Evolutionary conservation across 2,329 filamentous ascomycete species (phyloP).

Genomic region (Apiospora sp.): DNA sequence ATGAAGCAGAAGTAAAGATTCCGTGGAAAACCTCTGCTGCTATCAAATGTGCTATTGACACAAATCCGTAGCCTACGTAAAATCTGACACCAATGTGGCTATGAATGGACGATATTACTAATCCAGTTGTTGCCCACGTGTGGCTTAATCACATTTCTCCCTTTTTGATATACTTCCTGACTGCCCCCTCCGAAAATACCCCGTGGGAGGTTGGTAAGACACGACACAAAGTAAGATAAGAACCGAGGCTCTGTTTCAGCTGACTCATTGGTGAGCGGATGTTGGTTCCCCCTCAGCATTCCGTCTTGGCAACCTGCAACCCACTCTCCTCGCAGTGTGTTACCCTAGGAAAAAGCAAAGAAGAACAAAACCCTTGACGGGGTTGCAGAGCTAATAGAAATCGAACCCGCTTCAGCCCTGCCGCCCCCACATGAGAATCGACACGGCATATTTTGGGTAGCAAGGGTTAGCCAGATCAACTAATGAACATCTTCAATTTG

Average conservation of each 20-base stretch:
- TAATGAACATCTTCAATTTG: background rate
- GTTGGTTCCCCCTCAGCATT: background rate
- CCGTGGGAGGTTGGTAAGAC: background rate
- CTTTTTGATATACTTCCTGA: background rate
- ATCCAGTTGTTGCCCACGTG: too few relatives aligned
- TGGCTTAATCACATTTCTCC: too few relatives aligned
- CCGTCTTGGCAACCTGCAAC: background rate
- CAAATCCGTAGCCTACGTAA: too few relatives aligned
- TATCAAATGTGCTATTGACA: too few relatives aligned
- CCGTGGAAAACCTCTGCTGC: background rate
- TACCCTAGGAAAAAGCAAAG: background rate
- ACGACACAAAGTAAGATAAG: background rate
- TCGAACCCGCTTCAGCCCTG: slow-evolving; percentile 10
- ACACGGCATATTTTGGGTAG: background rate
- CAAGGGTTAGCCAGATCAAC: background rate
- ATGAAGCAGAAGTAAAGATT: background rate
- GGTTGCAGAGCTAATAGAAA: background rate
- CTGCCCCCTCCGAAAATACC: background rate
- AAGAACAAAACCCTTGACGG: background rate
- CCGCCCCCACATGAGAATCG: background rate
- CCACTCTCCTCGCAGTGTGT: background rate
- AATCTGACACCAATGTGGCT: too few relatives aligned
- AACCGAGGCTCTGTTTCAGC: background rate
- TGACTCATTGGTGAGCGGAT: background rate
- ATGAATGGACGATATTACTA: too few relatives aligned